phyloP scores from a whole-genome alignment of 2,329 filamentous ascomycete species.

The Pseudopithomyces chartarum region DNA sequence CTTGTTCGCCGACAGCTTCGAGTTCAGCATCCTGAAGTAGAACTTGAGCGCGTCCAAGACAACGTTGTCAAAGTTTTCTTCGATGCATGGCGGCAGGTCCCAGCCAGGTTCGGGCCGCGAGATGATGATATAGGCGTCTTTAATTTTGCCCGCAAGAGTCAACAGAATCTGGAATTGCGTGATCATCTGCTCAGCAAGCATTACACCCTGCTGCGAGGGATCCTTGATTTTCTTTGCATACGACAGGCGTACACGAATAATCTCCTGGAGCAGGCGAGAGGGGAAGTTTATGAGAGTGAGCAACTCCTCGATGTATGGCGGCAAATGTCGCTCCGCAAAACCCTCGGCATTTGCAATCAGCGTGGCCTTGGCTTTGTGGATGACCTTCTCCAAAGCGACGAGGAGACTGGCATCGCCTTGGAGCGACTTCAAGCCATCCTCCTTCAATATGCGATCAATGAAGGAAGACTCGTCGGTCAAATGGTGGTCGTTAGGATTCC shows the following conservation, averaged over 20 bases:
- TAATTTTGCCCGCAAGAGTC: slow-evolving; percentile 89
- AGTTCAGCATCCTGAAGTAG: slow-evolving; percentile 98
- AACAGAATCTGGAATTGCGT: slow-evolving; percentile 92
- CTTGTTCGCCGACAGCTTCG: slow-evolving; percentile 96
- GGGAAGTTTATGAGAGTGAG: slow-evolving; percentile 97
- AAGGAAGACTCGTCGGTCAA: slow-evolving; percentile 91
- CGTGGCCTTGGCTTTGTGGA: slow-evolving; percentile 90
- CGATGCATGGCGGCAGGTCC: slow-evolving; percentile 94
- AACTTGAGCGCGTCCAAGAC: slow-evolving; percentile 93
- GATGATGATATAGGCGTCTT: slow-evolving; percentile 82
- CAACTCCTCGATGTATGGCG: slow-evolving; percentile 95
- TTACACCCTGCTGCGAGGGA: slow-evolving; percentile 84
- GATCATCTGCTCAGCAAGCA: slow-evolving; percentile 98
- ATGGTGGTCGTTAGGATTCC: slow-evolving; percentile 71
- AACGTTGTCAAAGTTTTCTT: slow-evolving; percentile 92
- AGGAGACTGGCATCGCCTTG: slow-evolving; percentile 87
- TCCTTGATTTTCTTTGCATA: slow-evolving; percentile 97
- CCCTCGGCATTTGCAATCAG: slow-evolving; percentile 83
- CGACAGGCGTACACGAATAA: slow-evolving; percentile 86
- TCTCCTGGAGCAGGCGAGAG: slow-evolving; percentile 92
- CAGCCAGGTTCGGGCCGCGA: slow-evolving; percentile 88
- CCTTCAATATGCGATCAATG: slow-evolving; percentile 91
- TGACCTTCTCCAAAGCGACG: slow-evolving; percentile 79
- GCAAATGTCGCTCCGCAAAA: slow-evolving; percentile 87
- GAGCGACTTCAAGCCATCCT: slow-evolving; percentile 89